phyloP scores from a whole-genome alignment of 192 early-diverging fungal genomes.

The Dissophora globulifera region DNA sequence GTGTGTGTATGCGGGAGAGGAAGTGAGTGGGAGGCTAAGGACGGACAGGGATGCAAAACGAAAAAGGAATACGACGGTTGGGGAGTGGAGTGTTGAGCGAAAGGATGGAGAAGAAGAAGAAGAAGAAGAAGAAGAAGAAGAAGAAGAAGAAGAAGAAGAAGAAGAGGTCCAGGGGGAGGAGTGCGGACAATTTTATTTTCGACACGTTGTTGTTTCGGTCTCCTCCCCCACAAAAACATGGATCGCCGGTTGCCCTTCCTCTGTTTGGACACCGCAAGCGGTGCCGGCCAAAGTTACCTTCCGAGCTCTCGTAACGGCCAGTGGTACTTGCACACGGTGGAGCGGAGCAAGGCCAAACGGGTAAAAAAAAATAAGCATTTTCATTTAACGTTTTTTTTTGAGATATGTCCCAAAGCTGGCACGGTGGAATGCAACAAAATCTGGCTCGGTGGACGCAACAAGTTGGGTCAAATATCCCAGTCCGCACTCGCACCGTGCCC shows the following conservation, averaged over 20 bases:
- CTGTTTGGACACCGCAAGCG: too few species aligned
- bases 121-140: neutral
- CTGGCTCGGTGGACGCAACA: conserved; percentile 24
- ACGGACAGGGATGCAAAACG: conserved; percentile 1
- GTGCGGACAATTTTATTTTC: neutral
- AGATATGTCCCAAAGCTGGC: conserved; percentile 13
- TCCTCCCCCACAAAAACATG: too few species aligned
- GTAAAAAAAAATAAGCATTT: conserved; percentile 1
- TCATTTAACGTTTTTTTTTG: conserved; percentile 17
- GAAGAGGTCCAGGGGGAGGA: neutral
- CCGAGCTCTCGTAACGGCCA: too few species aligned
- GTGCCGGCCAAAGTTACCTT: too few species aligned
- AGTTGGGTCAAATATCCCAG: neutral
- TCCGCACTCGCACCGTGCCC: neutral
- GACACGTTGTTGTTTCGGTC: neutral
- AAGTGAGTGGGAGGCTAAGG: conserved; percentile 16
- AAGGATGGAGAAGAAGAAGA: neutral
- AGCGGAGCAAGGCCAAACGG: neutral
- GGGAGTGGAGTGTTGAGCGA: neutral
- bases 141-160: neutral
- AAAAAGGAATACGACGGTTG: neutral
- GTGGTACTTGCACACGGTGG: neutral
- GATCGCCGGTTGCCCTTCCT: too few species aligned
- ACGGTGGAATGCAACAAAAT: conserved; percentile 44
- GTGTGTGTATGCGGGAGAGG: neutral